A percentile compares a stretch with the other conserved stretches of the same genome.
phyloP scores from a whole-genome alignment of 495 filamentous ascomycete species.

The Xylaria acuta region DNA sequence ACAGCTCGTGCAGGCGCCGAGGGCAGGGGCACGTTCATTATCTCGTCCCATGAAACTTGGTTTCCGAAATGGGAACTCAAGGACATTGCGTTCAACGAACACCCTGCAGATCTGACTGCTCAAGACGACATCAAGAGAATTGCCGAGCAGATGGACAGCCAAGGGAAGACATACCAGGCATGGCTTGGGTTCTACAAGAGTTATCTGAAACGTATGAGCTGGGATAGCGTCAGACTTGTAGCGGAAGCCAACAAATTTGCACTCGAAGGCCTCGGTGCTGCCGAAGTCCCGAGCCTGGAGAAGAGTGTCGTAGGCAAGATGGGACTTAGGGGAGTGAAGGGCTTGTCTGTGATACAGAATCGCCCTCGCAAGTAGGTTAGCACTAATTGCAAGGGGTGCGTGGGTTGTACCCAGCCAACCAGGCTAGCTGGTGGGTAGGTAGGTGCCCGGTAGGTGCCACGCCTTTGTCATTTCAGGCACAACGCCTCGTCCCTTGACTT shows the following conservation, averaged over 20 bases:
- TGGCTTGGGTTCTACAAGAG: conserved; percentile 61
- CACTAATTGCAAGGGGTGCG: neutral
- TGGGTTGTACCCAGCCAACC: neutral
- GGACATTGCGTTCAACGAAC: conserved; percentile 43
- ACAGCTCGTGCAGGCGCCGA: conserved; percentile 74
- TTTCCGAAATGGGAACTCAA: conserved; percentile 55
- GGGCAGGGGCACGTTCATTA: conserved; percentile 69
- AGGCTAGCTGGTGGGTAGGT: neutral
- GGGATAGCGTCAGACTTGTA: conserved; percentile 49
- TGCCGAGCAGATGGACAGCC: conserved; percentile 30
- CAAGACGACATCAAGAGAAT: conserved; percentile 33
- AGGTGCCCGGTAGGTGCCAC: conserved; percentile 16
- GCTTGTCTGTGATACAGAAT: conserved; percentile 35
- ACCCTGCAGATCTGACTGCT: conserved; percentile 39
- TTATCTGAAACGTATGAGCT: conserved; percentile 49
- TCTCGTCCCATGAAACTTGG: conserved; percentile 65
- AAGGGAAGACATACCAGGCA: conserved; percentile 42
- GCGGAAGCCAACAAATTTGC: conserved; percentile 54
- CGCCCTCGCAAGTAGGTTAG: conserved; percentile 12
- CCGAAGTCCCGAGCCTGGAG: conserved; percentile 52
- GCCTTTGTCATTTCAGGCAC: conserved; percentile 4
- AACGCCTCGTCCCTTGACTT: conserved; percentile 6
- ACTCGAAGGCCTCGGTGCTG: conserved; percentile 47
- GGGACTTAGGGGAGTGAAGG: conserved; percentile 55
- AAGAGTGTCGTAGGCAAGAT: conserved; percentile 59